phyloP scores from a whole-genome alignment of 192 early-diverging fungal species.

The Entomortierella lignicola region DNA sequence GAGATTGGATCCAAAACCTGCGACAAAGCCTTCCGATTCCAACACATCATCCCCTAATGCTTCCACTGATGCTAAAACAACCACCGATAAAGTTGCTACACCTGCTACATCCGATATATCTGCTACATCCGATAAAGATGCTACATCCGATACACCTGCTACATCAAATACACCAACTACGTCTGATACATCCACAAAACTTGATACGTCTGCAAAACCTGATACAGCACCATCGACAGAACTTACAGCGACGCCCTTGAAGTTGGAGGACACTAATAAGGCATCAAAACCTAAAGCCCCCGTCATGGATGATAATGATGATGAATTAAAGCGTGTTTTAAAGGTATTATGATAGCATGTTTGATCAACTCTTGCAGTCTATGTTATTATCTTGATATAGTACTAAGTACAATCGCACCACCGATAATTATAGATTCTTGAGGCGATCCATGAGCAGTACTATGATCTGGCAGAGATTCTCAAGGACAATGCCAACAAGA shows the following conservation, averaged over 20 bases:
- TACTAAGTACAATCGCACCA: neutral
- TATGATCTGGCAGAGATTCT: slow-evolving; percentile 57
- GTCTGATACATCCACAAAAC: neutral
- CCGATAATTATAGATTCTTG: slow-evolving; percentile 60
- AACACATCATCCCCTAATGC: neutral
- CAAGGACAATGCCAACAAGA: neutral
- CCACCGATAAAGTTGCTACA: neutral
- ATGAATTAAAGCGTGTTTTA: slow-evolving; percentile 65
- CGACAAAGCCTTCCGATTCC: neutral
- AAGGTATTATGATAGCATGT: slow-evolving; percentile 26
- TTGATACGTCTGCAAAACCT: neutral
- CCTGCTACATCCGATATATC: neutral
- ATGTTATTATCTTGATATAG: neutral
- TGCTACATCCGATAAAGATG: no score
- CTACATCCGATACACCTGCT: neutral
- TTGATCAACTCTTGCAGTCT: neutral
- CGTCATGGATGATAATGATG: slow-evolving; percentile 67
- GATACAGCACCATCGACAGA: neutral
- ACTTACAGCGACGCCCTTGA: neutral
- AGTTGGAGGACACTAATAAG: slow-evolving; percentile 19
- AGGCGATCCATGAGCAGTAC: slow-evolving; percentile 74
- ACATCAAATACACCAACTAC: neutral
- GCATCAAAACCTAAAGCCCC: slow-evolving; percentile 54
- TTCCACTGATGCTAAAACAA: neutral
- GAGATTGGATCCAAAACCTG: slow-evolving; percentile 1